Percentiles rank a stretch among this genome's conserved stretches.
These are phyloP conservation scores for Leucocoprinus sp. DNA, from an alignment of 768 basidiomycete genomes.

Conservation along the genomic window DNA sequence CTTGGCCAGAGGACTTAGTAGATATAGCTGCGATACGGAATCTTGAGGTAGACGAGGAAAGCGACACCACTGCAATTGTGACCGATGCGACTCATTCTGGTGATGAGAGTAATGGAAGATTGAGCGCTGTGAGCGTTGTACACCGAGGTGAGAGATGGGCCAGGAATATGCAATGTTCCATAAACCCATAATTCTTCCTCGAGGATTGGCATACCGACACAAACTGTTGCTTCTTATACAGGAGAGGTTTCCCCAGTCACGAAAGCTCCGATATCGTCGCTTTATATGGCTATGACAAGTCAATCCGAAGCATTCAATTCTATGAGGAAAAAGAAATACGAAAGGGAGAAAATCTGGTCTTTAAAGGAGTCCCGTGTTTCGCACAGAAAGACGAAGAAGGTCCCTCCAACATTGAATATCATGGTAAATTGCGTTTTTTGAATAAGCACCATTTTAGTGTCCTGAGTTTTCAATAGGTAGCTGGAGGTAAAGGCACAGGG, in stretches of 20 bases:
- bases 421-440: constrained; percentile 45
- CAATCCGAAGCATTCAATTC: constrained; percentile 28
- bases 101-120: background rate
- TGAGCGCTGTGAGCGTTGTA: constrained; percentile 21
- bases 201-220: constrained; percentile 8
- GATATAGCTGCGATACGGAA: constrained; percentile 61
- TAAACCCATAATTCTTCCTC: constrained; percentile 49
- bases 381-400: constrained; percentile 55
- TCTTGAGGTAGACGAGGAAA: constrained; percentile 8
- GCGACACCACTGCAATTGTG: background rate
- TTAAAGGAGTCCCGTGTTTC: constrained; percentile 37
- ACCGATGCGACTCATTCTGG: background rate
- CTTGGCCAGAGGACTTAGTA: constrained; percentile 80
- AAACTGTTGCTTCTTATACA: constrained; percentile 22
- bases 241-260: constrained; percentile 31
- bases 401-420: constrained; percentile 76
- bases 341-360: constrained; percentile 27
- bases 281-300: constrained; percentile 61
- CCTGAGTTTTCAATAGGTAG: constrained; percentile 45
- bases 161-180: constrained; percentile 57
- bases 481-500: constrained; percentile 72
- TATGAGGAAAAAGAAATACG: constrained; percentile 11
- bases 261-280: constrained; percentile 46
- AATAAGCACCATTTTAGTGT: background rate
- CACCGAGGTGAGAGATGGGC: constrained; percentile 52